Base-by-base conservation (phyloP, 2,329 filamentous ascomycete species). In the Aspergillus tanneri region DNA sequence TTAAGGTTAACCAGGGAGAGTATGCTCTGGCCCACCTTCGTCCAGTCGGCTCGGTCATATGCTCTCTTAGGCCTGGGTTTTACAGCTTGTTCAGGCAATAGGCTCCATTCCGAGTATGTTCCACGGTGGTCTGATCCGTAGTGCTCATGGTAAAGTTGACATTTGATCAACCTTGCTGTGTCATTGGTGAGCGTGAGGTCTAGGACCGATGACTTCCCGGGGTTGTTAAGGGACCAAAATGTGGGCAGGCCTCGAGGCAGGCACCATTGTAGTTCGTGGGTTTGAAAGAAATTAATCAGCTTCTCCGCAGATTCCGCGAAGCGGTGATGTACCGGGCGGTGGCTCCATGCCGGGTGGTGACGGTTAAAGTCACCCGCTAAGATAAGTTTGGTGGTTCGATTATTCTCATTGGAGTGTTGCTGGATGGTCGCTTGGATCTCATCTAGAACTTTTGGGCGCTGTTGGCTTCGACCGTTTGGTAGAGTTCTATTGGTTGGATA, bases 61-160 rank as follows among this genome's bases (percentile, higher is more conserved):
- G 34, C 52, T 39, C 46, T 50, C 28, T 37, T 50, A 12, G 30
- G 32, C 21, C 58, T 54, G 2, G 32, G 19, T 21, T 25, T 44
- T 35, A 10, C 16, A 6, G 23, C n/a, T n/a, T n/a, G n/a, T n/a
- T 46, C 23, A 9, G 46, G 12, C 19, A 59, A 45, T n/a, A n/a
- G n/a, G n/a, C n/a, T n/a, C n/a, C n/a, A n/a, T n/a, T n/a, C n/a
- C n/a, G n/a, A n/a, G n/a, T 60, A 60, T 8, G 42, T 62, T 11
- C 44, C 52, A 4, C 46, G 46, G 35, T 62, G 46, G 47, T 59
- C 53, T 1, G 53, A 61, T 16, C 60, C 44, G 22, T 63, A 60
- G 47, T 59, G 53, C 11, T 61, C 52, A 18, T 55, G 47, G 45
- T 63, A 60, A 1, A 61, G 55, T 9, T 58, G 49, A 37, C 44